Conservation (phyloP, 2,329 filamentous ascomycete genomes). For the Colletotrichum sidae region DNA sequence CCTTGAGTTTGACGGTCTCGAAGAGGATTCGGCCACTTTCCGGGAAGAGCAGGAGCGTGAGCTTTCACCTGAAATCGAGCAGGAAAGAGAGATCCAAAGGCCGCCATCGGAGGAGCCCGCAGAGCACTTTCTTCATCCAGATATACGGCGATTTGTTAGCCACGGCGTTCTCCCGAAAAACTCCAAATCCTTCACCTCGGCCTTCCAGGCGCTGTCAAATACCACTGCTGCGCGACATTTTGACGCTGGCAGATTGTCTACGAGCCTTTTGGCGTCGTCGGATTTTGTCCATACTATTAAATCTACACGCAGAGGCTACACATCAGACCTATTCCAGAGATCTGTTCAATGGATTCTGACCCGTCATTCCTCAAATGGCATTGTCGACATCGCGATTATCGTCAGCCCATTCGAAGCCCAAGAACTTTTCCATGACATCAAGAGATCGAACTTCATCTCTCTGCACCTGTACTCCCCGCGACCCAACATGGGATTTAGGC, state of each 20-base stretch:
- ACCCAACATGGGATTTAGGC: constrained; percentile 46
- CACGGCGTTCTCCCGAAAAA: constrained; percentile 54
- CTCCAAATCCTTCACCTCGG: constrained; percentile 53
- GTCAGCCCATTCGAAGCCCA: constrained; percentile 73
- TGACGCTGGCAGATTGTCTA: constrained; percentile 49
- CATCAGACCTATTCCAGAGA: constrained; percentile 61
- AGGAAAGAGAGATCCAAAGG: constrained; percentile 66
- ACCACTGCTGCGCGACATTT: constrained; percentile 54
- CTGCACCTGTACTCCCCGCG: constrained; percentile 66
- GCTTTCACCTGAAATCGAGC: constrained; percentile 71
- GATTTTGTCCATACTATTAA: constrained; percentile 64
- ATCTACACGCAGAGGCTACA: not conserved
- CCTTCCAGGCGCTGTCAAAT: constrained; percentile 55
- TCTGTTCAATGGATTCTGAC: constrained; percentile 67
- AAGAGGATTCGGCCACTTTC: constrained; percentile 52
- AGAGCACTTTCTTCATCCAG: constrained; percentile 54
- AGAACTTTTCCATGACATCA: constrained; percentile 55
- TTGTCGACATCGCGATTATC: constrained; percentile 53
- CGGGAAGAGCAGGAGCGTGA: constrained; percentile 78
- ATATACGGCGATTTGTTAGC: constrained; percentile 54
- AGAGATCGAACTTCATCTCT: constrained; percentile 45
- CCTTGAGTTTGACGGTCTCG: constrained; percentile 43
- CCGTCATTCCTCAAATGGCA: constrained; percentile 47
- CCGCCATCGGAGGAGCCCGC: constrained; percentile 54
- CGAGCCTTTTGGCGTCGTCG: constrained; percentile 56